Evolutionary conservation across 2,329 filamentous ascomycete genomes (phyloP).

Genomic region (Nemania abortiva): DNA sequence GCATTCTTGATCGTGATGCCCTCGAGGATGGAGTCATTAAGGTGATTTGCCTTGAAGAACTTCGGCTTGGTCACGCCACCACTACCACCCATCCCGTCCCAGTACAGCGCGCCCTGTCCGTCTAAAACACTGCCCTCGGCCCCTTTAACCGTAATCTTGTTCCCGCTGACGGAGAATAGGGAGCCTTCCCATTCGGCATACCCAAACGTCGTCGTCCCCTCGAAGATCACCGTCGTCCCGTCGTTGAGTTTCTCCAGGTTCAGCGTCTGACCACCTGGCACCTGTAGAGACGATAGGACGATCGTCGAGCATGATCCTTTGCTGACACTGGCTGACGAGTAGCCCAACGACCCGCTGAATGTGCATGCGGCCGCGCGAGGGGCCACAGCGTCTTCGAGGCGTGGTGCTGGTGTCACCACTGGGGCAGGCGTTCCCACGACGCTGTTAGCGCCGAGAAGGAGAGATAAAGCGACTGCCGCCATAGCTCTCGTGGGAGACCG

Average conservation of each 20-base stretch:
- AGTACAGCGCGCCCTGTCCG: constrained; percentile 68
- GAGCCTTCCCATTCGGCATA: constrained; percentile 76
- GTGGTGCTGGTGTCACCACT: constrained; percentile 29
- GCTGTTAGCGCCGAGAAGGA: constrained; percentile 9
- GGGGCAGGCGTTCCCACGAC: constrained; percentile 23
- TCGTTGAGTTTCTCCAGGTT: constrained; percentile 55
- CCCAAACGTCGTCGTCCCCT: constrained; percentile 74
- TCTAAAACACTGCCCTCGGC: constrained; percentile 66
- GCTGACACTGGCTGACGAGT: constrained; percentile 57
- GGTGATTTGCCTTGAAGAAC: constrained; percentile 68
- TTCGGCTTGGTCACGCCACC: constrained; percentile 74
- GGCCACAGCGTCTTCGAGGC: constrained; percentile 30
- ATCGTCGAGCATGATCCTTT: constrained; percentile 67
- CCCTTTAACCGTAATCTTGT: constrained; percentile 65
- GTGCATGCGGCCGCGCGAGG: constrained; percentile 57
- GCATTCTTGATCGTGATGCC: constrained; percentile 63
- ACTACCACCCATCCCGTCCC: constrained; percentile 70
- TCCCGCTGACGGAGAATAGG: constrained; percentile 71
- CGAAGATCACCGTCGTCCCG: constrained; percentile 64
- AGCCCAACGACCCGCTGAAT: constrained; percentile 62
- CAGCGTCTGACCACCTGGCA: constrained; percentile 69
- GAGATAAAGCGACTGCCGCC: background rate
- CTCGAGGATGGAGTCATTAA: constrained; percentile 58
- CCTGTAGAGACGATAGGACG: constrained; percentile 64
- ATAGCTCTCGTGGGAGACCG: background rate